These are phyloP conservation scores for Fusarium sp. DNA, from an alignment of 2,329 filamentous ascomycete species.

Conservation along the genomic window DNA sequence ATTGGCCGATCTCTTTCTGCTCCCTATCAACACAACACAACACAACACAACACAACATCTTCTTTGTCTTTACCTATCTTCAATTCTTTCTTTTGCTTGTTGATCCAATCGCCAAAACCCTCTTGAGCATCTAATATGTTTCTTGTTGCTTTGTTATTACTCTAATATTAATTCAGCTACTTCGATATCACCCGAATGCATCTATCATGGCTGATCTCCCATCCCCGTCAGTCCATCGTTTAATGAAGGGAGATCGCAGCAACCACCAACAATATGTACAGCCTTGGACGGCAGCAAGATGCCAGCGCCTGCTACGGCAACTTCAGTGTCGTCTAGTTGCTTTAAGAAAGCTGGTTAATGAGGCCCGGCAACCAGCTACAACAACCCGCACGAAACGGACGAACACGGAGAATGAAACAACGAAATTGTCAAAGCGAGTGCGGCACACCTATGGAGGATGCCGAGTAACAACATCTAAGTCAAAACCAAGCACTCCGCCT, in stretches of 20 bases:
- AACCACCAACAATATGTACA: conserved; percentile 35
- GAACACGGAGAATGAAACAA: not conserved
- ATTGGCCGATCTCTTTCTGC: conserved; percentile 15
- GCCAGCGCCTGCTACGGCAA: conserved; percentile 58
- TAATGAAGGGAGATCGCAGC: not conserved
- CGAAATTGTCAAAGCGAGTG: conserved; percentile 39
- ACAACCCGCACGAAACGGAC: conserved; percentile 36
- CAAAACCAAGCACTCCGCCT: not conserved
- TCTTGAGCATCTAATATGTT: not conserved
- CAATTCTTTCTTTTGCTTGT: not conserved
- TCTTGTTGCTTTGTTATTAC: not conserved
- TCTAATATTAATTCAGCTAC: not conserved
- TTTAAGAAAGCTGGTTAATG: conserved; percentile 49
- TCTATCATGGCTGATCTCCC: conserved; percentile 16
- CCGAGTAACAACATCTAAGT: conserved; percentile 1
- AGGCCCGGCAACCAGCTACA: conserved; percentile 23
- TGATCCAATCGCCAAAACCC: not conserved
- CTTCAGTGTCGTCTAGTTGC: conserved; percentile 55
- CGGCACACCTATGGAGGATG: conserved; percentile 46
- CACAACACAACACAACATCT: conserved; percentile 6
- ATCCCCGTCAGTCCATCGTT: conserved; percentile 29
- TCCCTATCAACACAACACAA: not conserved
- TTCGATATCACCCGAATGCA: not conserved
- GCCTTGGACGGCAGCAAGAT: conserved; percentile 59
- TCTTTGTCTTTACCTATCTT: not conserved